Conservation (phyloP, 2,329 filamentous ascomycete genomes). For the Colletotrichum cordylinicola region DNA sequence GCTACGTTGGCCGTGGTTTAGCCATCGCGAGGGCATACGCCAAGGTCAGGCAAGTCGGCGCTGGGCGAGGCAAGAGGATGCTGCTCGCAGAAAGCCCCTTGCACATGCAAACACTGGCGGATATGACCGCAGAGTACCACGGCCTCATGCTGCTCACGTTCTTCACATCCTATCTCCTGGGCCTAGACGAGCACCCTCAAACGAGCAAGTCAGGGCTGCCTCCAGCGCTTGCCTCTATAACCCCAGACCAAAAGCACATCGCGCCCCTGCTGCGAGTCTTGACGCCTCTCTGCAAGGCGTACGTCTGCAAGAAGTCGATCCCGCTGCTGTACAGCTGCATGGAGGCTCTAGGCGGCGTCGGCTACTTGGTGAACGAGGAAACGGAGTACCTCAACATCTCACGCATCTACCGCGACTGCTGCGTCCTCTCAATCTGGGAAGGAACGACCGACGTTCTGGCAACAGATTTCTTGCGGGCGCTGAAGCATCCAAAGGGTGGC, state of each 20-base stretch:
- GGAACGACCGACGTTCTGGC: slow-evolving; percentile 76
- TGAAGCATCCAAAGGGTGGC: slow-evolving; percentile 48
- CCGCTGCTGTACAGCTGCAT: slow-evolving; percentile 61
- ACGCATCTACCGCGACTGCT: slow-evolving; percentile 68
- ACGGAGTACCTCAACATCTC: slow-evolving; percentile 68
- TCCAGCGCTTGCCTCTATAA: slow-evolving; percentile 26
- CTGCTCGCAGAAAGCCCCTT: slow-evolving; percentile 57
- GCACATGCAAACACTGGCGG: slow-evolving; percentile 65
- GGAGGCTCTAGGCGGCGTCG: slow-evolving; percentile 70
- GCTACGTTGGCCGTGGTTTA: slow-evolving; percentile 60
- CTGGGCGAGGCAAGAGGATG: slow-evolving; percentile 31
- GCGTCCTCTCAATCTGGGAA: slow-evolving; percentile 73
- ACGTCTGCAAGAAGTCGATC: slow-evolving; percentile 56
- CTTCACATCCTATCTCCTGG: slow-evolving; percentile 59
- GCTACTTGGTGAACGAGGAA: slow-evolving; percentile 68
- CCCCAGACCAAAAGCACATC: slow-evolving; percentile 37
- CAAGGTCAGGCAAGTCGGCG: slow-evolving; percentile 58
- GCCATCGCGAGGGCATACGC: slow-evolving; percentile 64
- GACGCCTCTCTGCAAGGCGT: slow-evolving; percentile 66
- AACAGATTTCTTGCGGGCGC: slow-evolving; percentile 36
- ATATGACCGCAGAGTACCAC: slow-evolving; percentile 60
- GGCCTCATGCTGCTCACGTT: slow-evolving; percentile 61
- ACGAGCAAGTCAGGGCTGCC: neutral
- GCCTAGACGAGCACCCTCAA: slow-evolving; percentile 52
- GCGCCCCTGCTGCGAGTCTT: slow-evolving; percentile 59